Evolutionary conservation across 202 grass and related monocot species (phyloP).

Genomic region (Digitaria exilis): DNA sequence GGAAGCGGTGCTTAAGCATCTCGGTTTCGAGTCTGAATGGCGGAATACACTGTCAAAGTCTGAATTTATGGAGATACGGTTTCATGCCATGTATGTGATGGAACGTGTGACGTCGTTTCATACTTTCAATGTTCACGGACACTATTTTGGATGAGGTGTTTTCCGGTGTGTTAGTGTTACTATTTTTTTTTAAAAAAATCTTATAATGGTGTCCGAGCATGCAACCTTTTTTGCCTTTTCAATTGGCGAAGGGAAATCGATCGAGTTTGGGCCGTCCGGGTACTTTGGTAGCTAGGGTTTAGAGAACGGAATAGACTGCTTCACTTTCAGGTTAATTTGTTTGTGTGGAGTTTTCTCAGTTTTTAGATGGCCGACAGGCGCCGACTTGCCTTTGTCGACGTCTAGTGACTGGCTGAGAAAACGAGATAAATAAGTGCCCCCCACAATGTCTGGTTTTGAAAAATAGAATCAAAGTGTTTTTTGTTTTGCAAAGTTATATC

Average conservation of each 20-base stretch:
- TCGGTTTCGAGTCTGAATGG: too few relatives aligned
- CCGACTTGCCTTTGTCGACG: not conserved
- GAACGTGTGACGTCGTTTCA: conserved; percentile 20
- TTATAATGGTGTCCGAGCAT: not conserved
- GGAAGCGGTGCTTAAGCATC: too few relatives aligned
- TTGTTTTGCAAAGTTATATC: not conserved
- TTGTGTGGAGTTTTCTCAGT: not conserved
- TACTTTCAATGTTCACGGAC: too few relatives aligned
- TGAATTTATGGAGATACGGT: not conserved
- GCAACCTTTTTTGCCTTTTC: not conserved
- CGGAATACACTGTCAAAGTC: conserved; percentile 1
- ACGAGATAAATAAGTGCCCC: not conserved
- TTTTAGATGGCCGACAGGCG: conserved; percentile 24
- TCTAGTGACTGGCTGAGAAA: not conserved
- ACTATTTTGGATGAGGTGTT: conserved; percentile 26
- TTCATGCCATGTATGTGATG: not conserved
- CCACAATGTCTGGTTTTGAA: not conserved
- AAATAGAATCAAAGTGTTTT: not conserved
- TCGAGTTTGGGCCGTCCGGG: not conserved
- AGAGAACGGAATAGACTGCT: too few relatives aligned
- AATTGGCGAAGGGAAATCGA: not conserved
- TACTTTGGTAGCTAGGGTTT: too few relatives aligned
- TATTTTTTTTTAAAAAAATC: not conserved
- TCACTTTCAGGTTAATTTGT: not conserved
- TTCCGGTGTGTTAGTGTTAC: not conserved